These are phyloP conservation scores for Gossypium armourianum DNA, from an alignment of 441 rosid genomes.

Conservation along the genomic window DNA sequence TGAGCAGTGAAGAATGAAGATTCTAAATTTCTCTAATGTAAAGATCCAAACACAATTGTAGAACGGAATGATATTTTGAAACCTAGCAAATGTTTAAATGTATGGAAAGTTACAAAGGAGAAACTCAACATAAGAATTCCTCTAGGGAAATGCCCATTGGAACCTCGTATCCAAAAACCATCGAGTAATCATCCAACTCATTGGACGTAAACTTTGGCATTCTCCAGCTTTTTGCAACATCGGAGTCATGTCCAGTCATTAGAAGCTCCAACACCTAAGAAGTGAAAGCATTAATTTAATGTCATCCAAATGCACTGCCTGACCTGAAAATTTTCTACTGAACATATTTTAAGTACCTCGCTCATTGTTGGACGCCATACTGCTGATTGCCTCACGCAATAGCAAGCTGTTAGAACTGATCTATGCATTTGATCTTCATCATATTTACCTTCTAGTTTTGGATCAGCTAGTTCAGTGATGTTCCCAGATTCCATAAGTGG, in stretches of 20 bases:
- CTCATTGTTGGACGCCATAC: conserved; percentile 74
- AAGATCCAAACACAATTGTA: too few relatives aligned
- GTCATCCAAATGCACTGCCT: neutral
- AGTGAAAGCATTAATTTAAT: neutral
- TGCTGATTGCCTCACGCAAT: conserved; percentile 68
- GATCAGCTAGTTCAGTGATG: conserved; percentile 52
- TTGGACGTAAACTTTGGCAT: conserved; percentile 50
- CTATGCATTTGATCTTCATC: conserved; percentile 56
- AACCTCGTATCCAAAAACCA: conserved; percentile 60
- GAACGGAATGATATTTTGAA: too few relatives aligned
- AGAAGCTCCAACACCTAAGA: conserved; percentile 63
- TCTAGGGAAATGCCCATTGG: conserved; percentile 46
- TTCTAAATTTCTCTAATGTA: neutral
- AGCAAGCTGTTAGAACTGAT: conserved; percentile 54
- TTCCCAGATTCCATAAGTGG: conserved; percentile 65
- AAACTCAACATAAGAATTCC: conserved; percentile 21
- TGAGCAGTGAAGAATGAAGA: neutral
- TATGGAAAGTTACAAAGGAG: neutral
- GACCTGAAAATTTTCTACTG: neutral
- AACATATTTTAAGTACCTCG: conserved; percentile 30
- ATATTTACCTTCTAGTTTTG: conserved; percentile 44
- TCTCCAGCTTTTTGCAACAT: conserved; percentile 52
- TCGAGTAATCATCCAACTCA: conserved; percentile 62
- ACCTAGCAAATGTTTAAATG: neutral
- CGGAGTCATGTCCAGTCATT: conserved; percentile 44